Base-by-base conservation (phyloP, 768 basidiomycete genomes). In the Leccinum subtestaceum region DNA sequence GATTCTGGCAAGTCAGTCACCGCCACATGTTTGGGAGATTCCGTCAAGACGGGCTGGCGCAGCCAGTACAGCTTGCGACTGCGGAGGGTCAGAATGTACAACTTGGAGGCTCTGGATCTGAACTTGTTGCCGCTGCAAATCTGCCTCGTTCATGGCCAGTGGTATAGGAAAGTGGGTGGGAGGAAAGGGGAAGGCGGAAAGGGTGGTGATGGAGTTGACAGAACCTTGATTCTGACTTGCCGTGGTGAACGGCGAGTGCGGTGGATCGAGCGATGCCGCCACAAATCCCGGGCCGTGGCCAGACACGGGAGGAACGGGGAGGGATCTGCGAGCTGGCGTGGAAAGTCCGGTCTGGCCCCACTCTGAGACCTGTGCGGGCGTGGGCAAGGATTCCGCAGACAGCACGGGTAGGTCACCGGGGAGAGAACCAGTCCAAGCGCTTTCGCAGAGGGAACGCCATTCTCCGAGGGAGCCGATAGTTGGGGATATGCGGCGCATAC, bases 371-470 rank as follows among this genome's bases (percentile, higher is more conserved):
- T 21, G 21, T 21, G 21, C 21, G 21, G 21, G 21, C 21, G 21
- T 21, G 21, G 21, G 21, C 21, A 21, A 21, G 21, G 21, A 21
- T 21, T 21, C 21, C 21, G 21, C 21, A 21, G 21, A 21, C 23
- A 23, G 23, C 23, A 23, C 21, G 21, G 21, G 21, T 21, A 21
- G 21, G 21, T 21, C 21, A 21, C 21, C 23, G 23, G 23, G 23
- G 17, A 75, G 62, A 13, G 71, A 56, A 0, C 86, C 84, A 5
- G 76, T 73, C 87, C 89, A 93, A 9, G 83, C 83, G 12, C 87
- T 89, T 74, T 93, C 91, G 65, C 90, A 92, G 3, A 88, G 74
- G 5, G 84, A 78, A 53, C 84, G 79, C 84, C 85, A 91, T 76
- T 89, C 84, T 5, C 85, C 87, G 4, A 92, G 76, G 19, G 77